These are phyloP conservation scores for Mycena leptocephala DNA, from an alignment of 768 basidiomycete genomes.

Conservation along the genomic window DNA sequence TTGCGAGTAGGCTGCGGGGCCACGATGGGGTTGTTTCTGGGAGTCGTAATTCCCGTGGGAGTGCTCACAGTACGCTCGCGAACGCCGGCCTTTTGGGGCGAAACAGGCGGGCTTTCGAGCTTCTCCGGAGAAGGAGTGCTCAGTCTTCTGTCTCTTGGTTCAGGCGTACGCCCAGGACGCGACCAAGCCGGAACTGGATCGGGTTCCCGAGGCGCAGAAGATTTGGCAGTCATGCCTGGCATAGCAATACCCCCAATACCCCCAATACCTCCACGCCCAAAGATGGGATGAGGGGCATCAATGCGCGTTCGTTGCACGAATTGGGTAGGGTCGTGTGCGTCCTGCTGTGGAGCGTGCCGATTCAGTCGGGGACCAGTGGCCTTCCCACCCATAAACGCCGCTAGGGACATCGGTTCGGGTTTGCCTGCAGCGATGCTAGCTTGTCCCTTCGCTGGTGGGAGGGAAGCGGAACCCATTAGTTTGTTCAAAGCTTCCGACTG, in stretches of 20 bases:
- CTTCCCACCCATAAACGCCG: conserved; percentile 86
- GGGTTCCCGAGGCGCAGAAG: conserved; percentile 14
- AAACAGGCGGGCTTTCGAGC: conserved; percentile 54
- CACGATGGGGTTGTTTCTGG: not conserved
- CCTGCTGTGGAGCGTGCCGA: conserved; percentile 80
- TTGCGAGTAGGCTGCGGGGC: conserved; percentile 16
- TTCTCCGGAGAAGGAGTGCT: conserved; percentile 59
- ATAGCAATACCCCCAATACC: conserved; percentile 71
- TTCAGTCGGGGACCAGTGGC: conserved; percentile 84
- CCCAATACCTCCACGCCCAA: conserved; percentile 81
- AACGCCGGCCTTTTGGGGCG: conserved; percentile 56
- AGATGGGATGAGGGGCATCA: conserved; percentile 79
- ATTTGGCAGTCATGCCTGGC: conserved; percentile 72
- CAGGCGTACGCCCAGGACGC: conserved; percentile 33
- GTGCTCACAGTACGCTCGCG: conserved; percentile 71
- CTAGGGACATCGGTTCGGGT: conserved; percentile 77
- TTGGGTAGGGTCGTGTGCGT: conserved; percentile 75
- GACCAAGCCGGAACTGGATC: conserved; percentile 3
- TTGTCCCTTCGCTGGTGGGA: not conserved
- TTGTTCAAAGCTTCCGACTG: conserved; percentile 65
- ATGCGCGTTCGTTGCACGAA: conserved; percentile 74
- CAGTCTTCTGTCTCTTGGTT: conserved; percentile 41
- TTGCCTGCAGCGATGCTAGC: conserved; percentile 39
- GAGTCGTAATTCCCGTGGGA: conserved; percentile 41
- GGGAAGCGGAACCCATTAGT: conserved; percentile 53